phyloP scores from a whole-genome alignment of 148 eudicot genomes.

The Amaranthus cruentus region DNA sequence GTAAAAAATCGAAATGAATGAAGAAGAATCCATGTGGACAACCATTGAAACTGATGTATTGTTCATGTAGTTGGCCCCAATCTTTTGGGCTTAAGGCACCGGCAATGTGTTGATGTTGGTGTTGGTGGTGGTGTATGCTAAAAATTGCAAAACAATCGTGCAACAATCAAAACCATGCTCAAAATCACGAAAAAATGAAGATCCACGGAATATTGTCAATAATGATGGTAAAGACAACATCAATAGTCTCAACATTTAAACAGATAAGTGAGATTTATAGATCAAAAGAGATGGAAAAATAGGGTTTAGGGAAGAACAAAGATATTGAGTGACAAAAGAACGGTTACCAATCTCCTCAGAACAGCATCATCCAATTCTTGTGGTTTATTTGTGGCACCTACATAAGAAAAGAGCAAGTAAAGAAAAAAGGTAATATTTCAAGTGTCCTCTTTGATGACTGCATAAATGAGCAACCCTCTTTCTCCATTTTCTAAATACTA shows the following conservation, averaged over 20 bases:
- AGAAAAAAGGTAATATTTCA: background rate
- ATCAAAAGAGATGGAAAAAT: background rate
- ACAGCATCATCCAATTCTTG: slow-evolving; percentile 99
- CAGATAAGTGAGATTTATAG: background rate
- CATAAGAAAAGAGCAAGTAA: slow-evolving; percentile 13
- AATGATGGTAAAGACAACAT: background rate
- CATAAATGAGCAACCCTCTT: background rate
- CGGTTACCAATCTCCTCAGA: slow-evolving; percentile 85
- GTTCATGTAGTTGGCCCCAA: too few species aligned
- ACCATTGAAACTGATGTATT: too few species aligned
- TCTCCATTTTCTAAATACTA: background rate
- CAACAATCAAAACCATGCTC: background rate
- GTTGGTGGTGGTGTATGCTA: too few species aligned
- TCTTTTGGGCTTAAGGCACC: too few species aligned
- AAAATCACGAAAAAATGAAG: background rate
- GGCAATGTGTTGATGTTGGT: too few species aligned
- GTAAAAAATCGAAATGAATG: too few species aligned
- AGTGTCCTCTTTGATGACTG: background rate
- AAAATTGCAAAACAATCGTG: too few species aligned
- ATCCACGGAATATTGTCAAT: background rate
- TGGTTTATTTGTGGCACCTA: slow-evolving; percentile 98
- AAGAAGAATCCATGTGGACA: too few species aligned
- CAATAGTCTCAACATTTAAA: background rate
- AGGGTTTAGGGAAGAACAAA: background rate
- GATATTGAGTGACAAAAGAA: background rate